Base-by-base conservation (phyloP, 2,329 filamentous ascomycete genomes). In the Beauveria caledonica region DNA sequence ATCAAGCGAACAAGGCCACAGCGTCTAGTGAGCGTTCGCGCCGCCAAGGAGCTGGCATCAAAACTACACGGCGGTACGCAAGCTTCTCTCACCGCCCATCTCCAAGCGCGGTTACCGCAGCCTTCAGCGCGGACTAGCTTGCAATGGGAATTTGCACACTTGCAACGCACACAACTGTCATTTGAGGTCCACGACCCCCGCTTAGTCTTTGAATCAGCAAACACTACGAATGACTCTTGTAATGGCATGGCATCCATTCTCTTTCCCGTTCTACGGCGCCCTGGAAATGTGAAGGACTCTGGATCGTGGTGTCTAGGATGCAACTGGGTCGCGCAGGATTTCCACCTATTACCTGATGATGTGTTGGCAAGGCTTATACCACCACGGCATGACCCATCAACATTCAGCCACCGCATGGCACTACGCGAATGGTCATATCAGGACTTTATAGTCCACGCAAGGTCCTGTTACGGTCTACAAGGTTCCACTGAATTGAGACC, bases 11-110 rank as follows among this genome's bases (percentile, higher is more conserved):
- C 62, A 25, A 58, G 59, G n/a, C 56, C 60, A 19, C 60, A 63
- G n/a, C 64, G 61, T 9, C 62, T 71, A 19, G 67, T 71, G 27
- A 70, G 68, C 61, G 65, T 69, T 15, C 68, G 67, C 57, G 66
- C 70, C 29, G 67, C 63, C 19, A 70, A 70, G 59, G 39, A 66
- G 15, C 63, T 72, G 19, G 68, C 64, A 4, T 58, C 70, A 27
- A 53, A 64, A 11, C 58, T 68, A 19, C 67, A 71, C 45, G 67
- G 67, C 10, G 66, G 67, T 13, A 69, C 66, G 0, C 33, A 58
- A 33, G 55, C 55, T 17, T 23, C 46, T 13, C 45, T 58, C 10
- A n/a, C 29, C 2, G 36, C 45, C n/a, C 27, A 51, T 36, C 33
- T 58, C 1, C 25, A 15, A 15, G 45, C 52, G 17, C 33, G 39